A percentile compares a stretch with the other conserved stretches of the same genome.
Conservation (phyloP, 139 green algal species). For the Chlorella sp. region DNA sequence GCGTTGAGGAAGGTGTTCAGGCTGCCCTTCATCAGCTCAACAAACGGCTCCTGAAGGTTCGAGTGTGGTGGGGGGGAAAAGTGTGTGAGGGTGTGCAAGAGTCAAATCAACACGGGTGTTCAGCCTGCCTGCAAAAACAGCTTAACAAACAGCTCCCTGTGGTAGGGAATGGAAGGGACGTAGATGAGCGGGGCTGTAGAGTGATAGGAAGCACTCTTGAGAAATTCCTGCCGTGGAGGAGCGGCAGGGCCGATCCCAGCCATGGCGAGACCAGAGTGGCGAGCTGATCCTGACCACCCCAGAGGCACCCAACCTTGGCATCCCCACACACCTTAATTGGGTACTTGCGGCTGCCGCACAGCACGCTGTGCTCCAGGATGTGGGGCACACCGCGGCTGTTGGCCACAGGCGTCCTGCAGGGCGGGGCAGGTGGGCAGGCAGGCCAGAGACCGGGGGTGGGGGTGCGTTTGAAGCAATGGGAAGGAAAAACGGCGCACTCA, state of each 20-base stretch:
- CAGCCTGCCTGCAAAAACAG: neutral
- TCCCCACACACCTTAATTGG: conserved; percentile 64
- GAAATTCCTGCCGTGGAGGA: too few relatives aligned
- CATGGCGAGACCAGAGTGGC: too few relatives aligned
- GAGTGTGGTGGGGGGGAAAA: neutral
- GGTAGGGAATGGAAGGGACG: too few relatives aligned
- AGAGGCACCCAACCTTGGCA: too few relatives aligned
- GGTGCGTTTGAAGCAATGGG: too few relatives aligned
- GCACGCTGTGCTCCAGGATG: conserved; percentile 98
- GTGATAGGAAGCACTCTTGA: too few relatives aligned
- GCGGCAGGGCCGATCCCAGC: too few relatives aligned
- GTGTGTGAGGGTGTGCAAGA: neutral
- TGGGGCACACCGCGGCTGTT: conserved; percentile 93
- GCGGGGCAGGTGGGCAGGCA: neutral
- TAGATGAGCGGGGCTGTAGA: too few relatives aligned
- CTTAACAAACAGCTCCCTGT: neutral
- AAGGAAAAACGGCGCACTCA: too few relatives aligned
- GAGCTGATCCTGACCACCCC: too few relatives aligned
- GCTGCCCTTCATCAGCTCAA: conserved; percentile 97
- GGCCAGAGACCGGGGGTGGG: too few relatives aligned
- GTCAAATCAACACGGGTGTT: neutral
- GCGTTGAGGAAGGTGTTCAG: conserved; percentile 99
- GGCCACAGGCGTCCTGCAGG: conserved; percentile 83
- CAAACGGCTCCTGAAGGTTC: conserved; percentile 92
- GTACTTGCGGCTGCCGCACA: conserved; percentile 94